Conservation (phyloP, 2,329 filamentous ascomycete species). For the Aureobasidium lini region DNA sequence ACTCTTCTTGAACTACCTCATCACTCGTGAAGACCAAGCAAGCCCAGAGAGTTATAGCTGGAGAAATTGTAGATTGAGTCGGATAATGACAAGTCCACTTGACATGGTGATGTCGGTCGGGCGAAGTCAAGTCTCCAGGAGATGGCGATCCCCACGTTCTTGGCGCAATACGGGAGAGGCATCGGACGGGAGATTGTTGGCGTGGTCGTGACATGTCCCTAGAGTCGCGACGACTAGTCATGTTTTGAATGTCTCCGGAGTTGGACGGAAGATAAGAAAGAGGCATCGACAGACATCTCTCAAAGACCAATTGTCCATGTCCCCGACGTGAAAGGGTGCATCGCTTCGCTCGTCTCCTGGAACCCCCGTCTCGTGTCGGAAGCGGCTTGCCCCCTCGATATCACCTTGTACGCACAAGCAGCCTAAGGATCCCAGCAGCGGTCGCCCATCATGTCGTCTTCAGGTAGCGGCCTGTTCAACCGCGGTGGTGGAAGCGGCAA, state of each 20-base stretch:
- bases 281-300: neutral
- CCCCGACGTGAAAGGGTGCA: too few relatives aligned
- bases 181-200: neutral
- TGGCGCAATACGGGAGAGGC: neutral
- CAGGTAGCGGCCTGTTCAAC: constrained; percentile 30
- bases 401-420: neutral
- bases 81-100: too few relatives aligned
- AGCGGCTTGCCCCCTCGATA: neutral
- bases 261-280: neutral
- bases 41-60: neutral
- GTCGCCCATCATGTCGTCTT: constrained; percentile 14
- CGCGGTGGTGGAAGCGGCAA: constrained; percentile 23
- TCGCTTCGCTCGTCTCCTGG: too few relatives aligned
- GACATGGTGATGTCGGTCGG: neutral
- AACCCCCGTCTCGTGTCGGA: neutral
- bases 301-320: neutral
- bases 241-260: neutral
- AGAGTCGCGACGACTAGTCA: neutral
- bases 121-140: neutral
- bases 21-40: too few relatives aligned
- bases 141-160: constrained; percentile 3
- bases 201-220: neutral
- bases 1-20: neutral
- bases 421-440: neutral
- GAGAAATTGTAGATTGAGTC: too few relatives aligned